These are phyloP conservation scores for Suhomyces anneliseae DNA, from an alignment of 1,139 yeast genomes.

Conservation along the genomic window DNA sequence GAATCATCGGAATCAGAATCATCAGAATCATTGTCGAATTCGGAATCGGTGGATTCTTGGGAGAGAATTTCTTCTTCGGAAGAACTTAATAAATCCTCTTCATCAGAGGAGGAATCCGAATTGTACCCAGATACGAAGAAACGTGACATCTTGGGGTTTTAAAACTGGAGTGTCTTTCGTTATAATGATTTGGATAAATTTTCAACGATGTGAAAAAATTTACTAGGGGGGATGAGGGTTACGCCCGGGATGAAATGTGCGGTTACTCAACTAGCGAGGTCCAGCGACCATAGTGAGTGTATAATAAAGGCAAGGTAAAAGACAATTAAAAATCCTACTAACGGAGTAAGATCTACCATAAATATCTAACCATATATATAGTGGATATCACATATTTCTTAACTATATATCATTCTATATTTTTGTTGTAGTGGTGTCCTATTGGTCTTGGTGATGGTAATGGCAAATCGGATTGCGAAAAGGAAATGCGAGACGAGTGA, in stretches of 20 bases:
- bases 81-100: constrained; percentile 70
- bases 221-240: constrained; percentile 7
- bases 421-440: no score
- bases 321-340: no score
- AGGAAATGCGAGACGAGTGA: no score
- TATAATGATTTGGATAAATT: constrained; percentile 13
- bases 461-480: no score
- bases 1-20: constrained; percentile 44
- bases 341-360: no score
- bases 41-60: constrained; percentile 35
- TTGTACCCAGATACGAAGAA: constrained; percentile 68
- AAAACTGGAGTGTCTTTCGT: constrained; percentile 1
- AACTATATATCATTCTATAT: no score
- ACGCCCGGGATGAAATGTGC: constrained; percentile 9
- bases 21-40: constrained; percentile 27
- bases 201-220: constrained; percentile 19
- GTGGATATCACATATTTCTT: no score
- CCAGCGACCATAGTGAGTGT: no score
- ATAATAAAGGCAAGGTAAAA: no score
- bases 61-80: constrained; percentile 65
- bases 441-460: no score
- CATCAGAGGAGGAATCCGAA: constrained; percentile 71
- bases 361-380: no score
- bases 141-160: constrained; percentile 55
- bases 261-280: neutral